Evolutionary conservation across 2,329 filamentous ascomycete species (phyloP).

Genomic region (Penicillium sp.): DNA sequence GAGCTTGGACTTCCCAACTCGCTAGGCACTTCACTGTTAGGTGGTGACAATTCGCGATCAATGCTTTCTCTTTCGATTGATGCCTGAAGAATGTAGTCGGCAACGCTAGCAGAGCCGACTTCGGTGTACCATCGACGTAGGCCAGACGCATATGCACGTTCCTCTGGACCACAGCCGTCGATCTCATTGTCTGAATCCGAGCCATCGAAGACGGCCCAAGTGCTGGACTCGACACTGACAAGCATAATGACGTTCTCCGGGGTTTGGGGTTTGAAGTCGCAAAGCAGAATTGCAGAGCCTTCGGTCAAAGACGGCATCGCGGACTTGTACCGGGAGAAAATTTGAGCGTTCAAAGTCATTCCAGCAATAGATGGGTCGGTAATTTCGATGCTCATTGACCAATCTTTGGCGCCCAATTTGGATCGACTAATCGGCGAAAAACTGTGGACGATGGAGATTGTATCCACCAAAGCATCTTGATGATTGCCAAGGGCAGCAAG

Average conservation of each 20-base stretch:
- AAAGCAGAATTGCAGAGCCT: constrained; percentile 48
- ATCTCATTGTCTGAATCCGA: constrained; percentile 31
- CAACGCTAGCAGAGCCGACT: constrained; percentile 36
- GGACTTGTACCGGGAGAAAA: constrained; percentile 44
- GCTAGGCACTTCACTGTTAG: constrained; percentile 32
- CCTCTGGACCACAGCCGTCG: constrained; percentile 39
- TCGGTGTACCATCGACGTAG: constrained; percentile 46
- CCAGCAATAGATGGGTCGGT: constrained; percentile 49
- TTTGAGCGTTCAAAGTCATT: constrained; percentile 41
- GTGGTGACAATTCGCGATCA: constrained; percentile 23
- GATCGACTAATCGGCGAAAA: constrained; percentile 35
- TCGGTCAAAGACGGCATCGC: constrained; percentile 40
- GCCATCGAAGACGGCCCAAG: constrained; percentile 50
- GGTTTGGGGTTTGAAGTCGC: constrained; percentile 49
- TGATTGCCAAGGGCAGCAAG: constrained; percentile 47
- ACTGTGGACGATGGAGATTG: constrained; percentile 44
- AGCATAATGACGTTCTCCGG: constrained; percentile 44
- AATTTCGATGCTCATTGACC: constrained; percentile 43
- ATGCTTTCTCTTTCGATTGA: constrained; percentile 33
- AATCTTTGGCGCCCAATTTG: constrained; percentile 42
- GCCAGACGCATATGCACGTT: constrained; percentile 36
- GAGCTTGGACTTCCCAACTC: constrained; percentile 37
- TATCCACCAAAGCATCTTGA: constrained; percentile 43
- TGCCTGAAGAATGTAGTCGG: constrained; percentile 38
- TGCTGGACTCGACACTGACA: constrained; percentile 44